These are phyloP conservation scores for Coemansia sp. DNA, from an alignment of 192 early-diverging fungal genomes.

Conservation along the genomic window DNA sequence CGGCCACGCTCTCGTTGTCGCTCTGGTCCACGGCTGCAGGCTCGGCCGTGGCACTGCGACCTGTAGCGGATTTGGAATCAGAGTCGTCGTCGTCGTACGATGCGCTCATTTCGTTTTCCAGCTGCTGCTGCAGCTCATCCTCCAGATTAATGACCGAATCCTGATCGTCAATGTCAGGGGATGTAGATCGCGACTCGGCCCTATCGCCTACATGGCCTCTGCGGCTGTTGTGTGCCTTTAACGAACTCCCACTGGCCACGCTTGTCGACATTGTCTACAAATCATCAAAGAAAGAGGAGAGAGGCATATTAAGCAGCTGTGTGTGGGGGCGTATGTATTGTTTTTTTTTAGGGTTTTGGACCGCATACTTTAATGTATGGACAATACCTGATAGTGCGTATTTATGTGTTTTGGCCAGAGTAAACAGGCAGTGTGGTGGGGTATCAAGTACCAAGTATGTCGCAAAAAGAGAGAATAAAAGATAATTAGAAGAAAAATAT, in stretches of 20 bases:
- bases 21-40: background rate
- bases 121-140: conserved; percentile 51
- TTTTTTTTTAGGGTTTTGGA: background rate
- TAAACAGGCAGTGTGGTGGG: background rate
- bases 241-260: conserved; percentile 29
- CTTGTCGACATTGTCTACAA: conserved; percentile 48
- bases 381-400: background rate
- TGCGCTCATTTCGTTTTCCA: conserved; percentile 51
- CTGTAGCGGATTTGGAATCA: conserved; percentile 25
- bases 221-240: conserved; percentile 31
- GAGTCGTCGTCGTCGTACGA: conserved; percentile 31
- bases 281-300: background rate
- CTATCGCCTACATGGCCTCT: conserved; percentile 17
- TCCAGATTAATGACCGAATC: conserved; percentile 39
- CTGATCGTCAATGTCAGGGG: conserved; percentile 32
- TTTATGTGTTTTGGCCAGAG: background rate
- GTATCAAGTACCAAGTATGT: background rate
- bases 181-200: conserved; percentile 25
- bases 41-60: conserved; percentile 17
- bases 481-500: conserved; percentile 5
- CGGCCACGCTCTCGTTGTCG: background rate
- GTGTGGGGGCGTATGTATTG: background rate
- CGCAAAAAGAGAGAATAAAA: background rate
- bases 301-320: background rate
- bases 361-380: background rate